Conservation (phyloP, 352 stramenopile genomes). For the Thalassiosira mediterranea region DNA sequence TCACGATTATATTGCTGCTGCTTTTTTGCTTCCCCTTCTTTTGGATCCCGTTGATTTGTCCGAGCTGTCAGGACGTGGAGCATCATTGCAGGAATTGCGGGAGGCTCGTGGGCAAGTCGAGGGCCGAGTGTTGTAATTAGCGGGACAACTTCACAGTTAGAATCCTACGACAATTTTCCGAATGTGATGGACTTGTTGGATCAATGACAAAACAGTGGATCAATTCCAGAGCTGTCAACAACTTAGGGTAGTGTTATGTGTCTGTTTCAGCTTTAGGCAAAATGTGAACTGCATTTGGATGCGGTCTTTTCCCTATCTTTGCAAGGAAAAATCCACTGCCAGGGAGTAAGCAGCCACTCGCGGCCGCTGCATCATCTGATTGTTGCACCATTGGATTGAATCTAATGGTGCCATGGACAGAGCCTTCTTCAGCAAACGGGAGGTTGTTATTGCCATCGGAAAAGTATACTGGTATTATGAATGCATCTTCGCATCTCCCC, state of each 20-base stretch:
- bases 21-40: slow-evolving; percentile 47
- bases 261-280: neutral
- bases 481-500: slow-evolving; percentile 44
- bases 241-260: neutral
- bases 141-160: neutral
- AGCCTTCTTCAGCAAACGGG: slow-evolving; percentile 31
- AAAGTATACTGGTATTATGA: slow-evolving; percentile 48
- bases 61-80: slow-evolving; percentile 35
- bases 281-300: neutral
- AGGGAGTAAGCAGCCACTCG: slow-evolving; percentile 8
- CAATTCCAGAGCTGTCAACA: neutral
- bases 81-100: slow-evolving; percentile 53
- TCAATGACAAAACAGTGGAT: neutral
- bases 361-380: neutral
- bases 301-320: slow-evolving; percentile 41
- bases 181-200: neutral
- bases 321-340: slow-evolving; percentile 43
- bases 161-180: neutral
- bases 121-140: slow-evolving; percentile 39
- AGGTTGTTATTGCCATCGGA: neutral
- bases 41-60: slow-evolving; percentile 48
- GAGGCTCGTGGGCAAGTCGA: slow-evolving; percentile 31
- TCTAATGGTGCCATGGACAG: slow-evolving; percentile 23
- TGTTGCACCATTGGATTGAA: slow-evolving; percentile 33
- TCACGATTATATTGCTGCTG: slow-evolving; percentile 33